Evolutionary conservation across 441 rosid species (phyloP).

Genomic region (Erodium texanum): DNA sequence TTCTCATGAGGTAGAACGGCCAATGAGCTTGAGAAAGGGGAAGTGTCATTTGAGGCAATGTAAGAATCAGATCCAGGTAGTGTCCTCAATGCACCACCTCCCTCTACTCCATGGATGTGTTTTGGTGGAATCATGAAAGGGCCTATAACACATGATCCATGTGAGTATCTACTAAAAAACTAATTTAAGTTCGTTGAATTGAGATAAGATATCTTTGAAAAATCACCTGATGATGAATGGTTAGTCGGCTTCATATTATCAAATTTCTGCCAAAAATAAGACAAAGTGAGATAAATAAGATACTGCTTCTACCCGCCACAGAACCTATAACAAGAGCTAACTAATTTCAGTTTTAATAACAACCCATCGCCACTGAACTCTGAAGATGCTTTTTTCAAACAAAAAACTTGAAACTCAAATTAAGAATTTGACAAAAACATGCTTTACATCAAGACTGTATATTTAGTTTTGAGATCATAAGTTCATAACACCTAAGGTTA

Average conservation of each 20-base stretch:
- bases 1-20: conserved; percentile 68
- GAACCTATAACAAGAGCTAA: not conserved
- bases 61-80: conserved; percentile 25
- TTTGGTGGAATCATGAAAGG: conserved; percentile 26
- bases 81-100: conserved; percentile 42
- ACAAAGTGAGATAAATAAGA: not conserved
- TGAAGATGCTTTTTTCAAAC: not conserved
- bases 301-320: not conserved
- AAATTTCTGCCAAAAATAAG: conserved; percentile 20
- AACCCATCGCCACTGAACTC: not conserved
- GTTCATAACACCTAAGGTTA: too few relatives aligned
- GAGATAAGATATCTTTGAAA: not conserved
- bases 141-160: conserved; percentile 29
- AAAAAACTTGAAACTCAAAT: not conserved
- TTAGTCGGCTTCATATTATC: conserved; percentile 33
- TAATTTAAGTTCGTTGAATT: not conserved
- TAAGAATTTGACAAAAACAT: too few relatives aligned
- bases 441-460: too few relatives aligned
- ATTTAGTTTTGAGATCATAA: too few relatives aligned
- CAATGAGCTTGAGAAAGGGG: conserved; percentile 71
- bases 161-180: conserved; percentile 16
- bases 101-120: conserved; percentile 24
- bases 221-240: conserved; percentile 28
- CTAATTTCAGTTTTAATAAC: not conserved
- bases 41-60: conserved; percentile 48